These are phyloP conservation scores for Pythium insidiosum DNA, from an alignment of 352 stramenopile species.

Conservation along the genomic window DNA sequence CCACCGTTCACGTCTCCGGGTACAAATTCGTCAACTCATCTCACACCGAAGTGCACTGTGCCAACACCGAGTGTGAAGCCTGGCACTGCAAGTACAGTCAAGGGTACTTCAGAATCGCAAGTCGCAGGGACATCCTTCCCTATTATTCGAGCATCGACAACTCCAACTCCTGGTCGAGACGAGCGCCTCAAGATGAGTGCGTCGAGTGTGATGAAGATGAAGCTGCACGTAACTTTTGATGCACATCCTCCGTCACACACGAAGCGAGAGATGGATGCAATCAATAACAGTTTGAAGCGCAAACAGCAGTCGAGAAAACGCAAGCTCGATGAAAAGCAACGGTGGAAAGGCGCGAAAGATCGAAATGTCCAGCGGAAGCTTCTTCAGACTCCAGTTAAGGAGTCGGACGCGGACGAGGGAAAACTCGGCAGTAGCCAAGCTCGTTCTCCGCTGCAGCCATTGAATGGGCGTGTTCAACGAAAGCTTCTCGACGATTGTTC, in stretches of 20 bases:
- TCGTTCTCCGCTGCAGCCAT: neutral
- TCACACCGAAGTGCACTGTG: no score
- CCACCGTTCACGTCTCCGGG: no score
- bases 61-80: no score
- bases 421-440: neutral
- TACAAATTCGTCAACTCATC: no score
- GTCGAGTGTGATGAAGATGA: constrained; percentile 70
- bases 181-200: constrained; percentile 54
- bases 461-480: constrained; percentile 5
- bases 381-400: constrained; percentile 63
- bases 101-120: no score
- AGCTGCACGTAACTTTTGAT: constrained; percentile 58
- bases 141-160: constrained; percentile 75
- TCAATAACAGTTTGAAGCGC: constrained; percentile 77
- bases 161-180: constrained; percentile 47
- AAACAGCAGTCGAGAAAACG: constrained; percentile 49
- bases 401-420: neutral
- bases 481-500: neutral
- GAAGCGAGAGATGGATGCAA: constrained; percentile 64
- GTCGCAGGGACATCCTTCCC: no score
- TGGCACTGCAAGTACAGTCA: no score
- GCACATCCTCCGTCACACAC: constrained; percentile 29
- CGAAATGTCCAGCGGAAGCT: constrained; percentile 59
- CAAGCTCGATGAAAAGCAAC: constrained; percentile 37
- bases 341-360: constrained; percentile 14